phyloP scores from a whole-genome alignment of 1,284 basidiomycete species.

The Coniferiporia sulphurascens region DNA sequence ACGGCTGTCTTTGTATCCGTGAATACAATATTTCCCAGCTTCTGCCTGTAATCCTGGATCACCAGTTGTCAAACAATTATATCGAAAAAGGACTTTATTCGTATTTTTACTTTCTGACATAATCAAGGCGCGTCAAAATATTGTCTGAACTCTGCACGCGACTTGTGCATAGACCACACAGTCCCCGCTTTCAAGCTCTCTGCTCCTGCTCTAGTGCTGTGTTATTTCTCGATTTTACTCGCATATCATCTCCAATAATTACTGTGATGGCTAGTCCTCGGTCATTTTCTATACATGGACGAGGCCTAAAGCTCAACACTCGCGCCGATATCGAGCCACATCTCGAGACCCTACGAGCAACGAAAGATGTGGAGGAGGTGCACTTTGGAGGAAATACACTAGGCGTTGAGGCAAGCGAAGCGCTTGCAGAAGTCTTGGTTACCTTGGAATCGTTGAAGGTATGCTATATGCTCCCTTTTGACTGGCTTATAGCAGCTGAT shows the following conservation, averaged over 20 bases:
- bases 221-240: background rate
- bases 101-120: background rate
- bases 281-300: conserved; percentile 61
- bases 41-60: no score
- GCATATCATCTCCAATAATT: background rate
- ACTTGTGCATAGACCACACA: conserved; percentile 1
- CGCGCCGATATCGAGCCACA: conserved; percentile 77
- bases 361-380: conserved; percentile 73
- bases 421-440: conserved; percentile 78
- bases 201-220: background rate
- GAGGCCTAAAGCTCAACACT: conserved; percentile 80
- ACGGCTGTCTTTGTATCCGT: background rate
- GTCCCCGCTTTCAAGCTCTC: background rate
- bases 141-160: background rate
- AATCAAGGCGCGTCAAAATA: background rate
- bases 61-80: no score
- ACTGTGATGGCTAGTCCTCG: conserved; percentile 8
- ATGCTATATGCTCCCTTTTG: conserved; percentile 16
- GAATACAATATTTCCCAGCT: no score
- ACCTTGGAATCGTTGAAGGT: conserved; percentile 75
- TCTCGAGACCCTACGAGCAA: conserved; percentile 59
- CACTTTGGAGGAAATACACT: conserved; percentile 96
- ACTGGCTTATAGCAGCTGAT: background rate
- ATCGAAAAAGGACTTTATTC: no score
- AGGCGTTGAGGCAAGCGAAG: conserved; percentile 86